Base-by-base conservation (phyloP, 352 stramenopile genomes). In the Globisporangium perplexum region DNA sequence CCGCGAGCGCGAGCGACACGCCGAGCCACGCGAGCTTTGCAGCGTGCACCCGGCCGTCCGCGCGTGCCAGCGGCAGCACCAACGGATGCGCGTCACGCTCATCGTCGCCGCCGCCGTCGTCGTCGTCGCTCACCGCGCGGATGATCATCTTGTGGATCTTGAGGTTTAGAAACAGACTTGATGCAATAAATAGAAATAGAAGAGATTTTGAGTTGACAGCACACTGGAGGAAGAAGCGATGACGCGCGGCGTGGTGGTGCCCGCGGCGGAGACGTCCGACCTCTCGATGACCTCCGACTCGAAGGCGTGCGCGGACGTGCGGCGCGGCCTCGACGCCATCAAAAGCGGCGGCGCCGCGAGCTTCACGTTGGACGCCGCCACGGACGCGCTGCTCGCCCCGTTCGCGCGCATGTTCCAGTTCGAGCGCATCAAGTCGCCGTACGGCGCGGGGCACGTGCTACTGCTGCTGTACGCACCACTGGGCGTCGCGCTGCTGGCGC, bases 331-430 rank as follows among this genome's bases (percentile, higher is more conserved):
- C 18, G 53, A 68, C 44, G 35, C 71, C 50, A 55, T 80, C 14
- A 61, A 64, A 14, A 63, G 70, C 24, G 56, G 59, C 55, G 66
- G 73, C 56, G 20, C 53, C 55, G 35, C 50, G 55, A 53, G 43
- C 30, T 56, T 60, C 47, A 47, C 38, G 46, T 52, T 71, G 7
- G 68, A 77, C 47, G 55, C 51, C 15, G 52, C 59, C 20, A 68
- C 66, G 0, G 59, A 77, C 55, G 57, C 69, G 49, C 60, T 73
- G 43, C 55, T 80, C 14, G 46, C 59, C 6, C 71, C 71, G 11
- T 77, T 80, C 46, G 55, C 60, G 57, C 68, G 50, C 60, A 87
- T 89, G 75, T 87, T 85, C 65, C 78, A 87, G 60, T 79, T 87
- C 50, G 65, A 84, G 55, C 76, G 76, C 39, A 65, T 89, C 63